Conservation (phyloP, 1,284 basidiomycete species). For the Caloboletus inedulis region DNA sequence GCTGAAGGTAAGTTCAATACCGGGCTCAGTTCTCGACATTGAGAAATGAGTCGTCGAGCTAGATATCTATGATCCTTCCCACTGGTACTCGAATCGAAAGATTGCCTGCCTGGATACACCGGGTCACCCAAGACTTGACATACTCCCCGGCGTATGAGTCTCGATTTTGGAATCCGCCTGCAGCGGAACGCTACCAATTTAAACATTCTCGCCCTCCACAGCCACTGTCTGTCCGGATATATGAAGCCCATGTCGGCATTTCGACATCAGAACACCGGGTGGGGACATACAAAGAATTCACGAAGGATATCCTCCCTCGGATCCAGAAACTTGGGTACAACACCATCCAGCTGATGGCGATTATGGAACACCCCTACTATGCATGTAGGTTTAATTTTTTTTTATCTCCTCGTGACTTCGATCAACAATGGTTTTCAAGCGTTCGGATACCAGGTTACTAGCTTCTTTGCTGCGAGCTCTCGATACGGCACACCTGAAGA, state of each 20-base stretch:
- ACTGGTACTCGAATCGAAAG: conserved; percentile 84
- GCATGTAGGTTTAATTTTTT: conserved; percentile 69
- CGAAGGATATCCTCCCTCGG: conserved; percentile 76
- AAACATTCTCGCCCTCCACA: conserved; percentile 74
- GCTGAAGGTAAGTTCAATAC: conserved; percentile 62
- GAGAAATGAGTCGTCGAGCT: conserved; percentile 5
- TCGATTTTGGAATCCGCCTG: conserved; percentile 96
- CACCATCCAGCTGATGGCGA: conserved; percentile 94
- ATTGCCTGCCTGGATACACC: conserved; percentile 89
- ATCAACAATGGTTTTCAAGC: conserved; percentile 44
- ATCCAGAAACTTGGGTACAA: conserved; percentile 95
- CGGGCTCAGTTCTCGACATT: not conserved
- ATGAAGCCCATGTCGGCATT: conserved; percentile 98
- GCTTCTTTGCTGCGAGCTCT: conserved; percentile 96
- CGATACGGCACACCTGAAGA: conserved; percentile 95
- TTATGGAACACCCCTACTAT: conserved; percentile 99
- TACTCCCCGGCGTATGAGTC: conserved; percentile 94
- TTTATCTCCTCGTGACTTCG: conserved; percentile 1
- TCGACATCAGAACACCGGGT: conserved; percentile 86
- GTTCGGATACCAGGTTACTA: conserved; percentile 97
- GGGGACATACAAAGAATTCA: conserved; percentile 96
- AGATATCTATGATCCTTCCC: conserved; percentile 85
- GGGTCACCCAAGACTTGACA: conserved; percentile 90
- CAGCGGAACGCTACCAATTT: conserved; percentile 71
- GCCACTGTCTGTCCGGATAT: conserved; percentile 78